Conservation (phyloP, 176 grass and related monocot genomes). For the Oryza nivara region DNA sequence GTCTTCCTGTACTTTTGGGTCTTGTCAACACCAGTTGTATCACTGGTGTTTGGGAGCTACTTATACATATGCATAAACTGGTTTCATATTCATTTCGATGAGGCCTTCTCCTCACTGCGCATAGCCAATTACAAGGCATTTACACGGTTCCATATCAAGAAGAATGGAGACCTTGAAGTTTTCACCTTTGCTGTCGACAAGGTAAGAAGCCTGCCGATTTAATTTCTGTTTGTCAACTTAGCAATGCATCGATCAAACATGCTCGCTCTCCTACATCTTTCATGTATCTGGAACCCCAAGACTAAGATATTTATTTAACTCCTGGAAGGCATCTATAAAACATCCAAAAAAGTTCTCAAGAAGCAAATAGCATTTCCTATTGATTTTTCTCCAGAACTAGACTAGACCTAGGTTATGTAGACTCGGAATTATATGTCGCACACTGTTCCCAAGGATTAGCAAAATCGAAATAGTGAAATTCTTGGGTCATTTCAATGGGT, state of each 20-base stretch:
- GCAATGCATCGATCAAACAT: neutral
- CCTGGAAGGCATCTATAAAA: neutral
- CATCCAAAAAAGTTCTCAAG: neutral
- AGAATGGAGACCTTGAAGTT: slow-evolving; percentile 82
- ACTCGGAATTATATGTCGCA: too few relatives aligned
- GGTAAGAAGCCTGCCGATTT: slow-evolving; percentile 32
- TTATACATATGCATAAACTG: slow-evolving; percentile 95
- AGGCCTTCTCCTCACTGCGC: slow-evolving; percentile 93
- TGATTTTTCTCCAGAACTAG: too few relatives aligned
- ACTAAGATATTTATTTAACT: neutral
- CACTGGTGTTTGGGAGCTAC: slow-evolving; percentile 92
- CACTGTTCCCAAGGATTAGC: too few relatives aligned
- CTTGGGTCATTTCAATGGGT: too few relatives aligned
- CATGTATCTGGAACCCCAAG: neutral
- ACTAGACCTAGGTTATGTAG: too few relatives aligned
- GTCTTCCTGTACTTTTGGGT: slow-evolving; percentile 98
- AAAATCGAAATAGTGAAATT: too few relatives aligned
- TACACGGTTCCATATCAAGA: slow-evolving; percentile 84
- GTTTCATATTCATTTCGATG: slow-evolving; percentile 96
- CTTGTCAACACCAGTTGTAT: slow-evolving; percentile 92
- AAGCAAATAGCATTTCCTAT: too few relatives aligned
- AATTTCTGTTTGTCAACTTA: neutral
- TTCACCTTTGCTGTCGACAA: slow-evolving; percentile 92
- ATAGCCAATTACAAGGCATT: slow-evolving; percentile 98
- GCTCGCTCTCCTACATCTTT: neutral